Evolutionary conservation across 768 basidiomycete species (phyloP).

Genomic region (Multifurca ochricompacta): DNA sequence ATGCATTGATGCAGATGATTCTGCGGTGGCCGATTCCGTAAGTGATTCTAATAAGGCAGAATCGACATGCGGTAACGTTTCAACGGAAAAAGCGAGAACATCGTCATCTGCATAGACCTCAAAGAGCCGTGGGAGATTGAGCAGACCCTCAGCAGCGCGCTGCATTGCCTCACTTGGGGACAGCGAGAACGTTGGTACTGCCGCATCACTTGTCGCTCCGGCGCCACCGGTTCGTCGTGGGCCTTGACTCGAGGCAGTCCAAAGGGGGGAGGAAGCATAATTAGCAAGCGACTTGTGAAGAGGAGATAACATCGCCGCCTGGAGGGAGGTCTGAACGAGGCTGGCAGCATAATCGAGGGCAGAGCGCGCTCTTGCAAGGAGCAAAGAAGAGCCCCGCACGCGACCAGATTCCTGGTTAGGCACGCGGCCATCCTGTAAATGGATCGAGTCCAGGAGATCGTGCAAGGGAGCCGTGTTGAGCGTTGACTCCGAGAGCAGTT

Average conservation of each 20-base stretch:
- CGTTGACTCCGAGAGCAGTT: slow-evolving; percentile 73
- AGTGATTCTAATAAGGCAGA: slow-evolving; percentile 42
- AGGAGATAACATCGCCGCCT: slow-evolving; percentile 78
- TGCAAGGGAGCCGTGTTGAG: slow-evolving; percentile 78
- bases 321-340: slow-evolving; percentile 69
- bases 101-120: slow-evolving; percentile 93
- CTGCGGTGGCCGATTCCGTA: slow-evolving; percentile 32
- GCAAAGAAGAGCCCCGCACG: slow-evolving; percentile 27
- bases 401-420: slow-evolving; percentile 22
- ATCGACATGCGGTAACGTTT: slow-evolving; percentile 69
- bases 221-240: slow-evolving; percentile 35
- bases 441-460: slow-evolving; percentile 46
- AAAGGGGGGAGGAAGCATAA: slow-evolving; percentile 63
- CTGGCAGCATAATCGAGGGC: slow-evolving; percentile 59
- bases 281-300: slow-evolving; percentile 60
- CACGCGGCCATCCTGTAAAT: slow-evolving; percentile 32
- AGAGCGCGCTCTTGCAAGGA: slow-evolving; percentile 48
- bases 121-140: slow-evolving; percentile 88
- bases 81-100: slow-evolving; percentile 79
- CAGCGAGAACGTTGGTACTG: slow-evolving; percentile 87
- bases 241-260: slow-evolving; percentile 49
- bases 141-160: slow-evolving; percentile 84
- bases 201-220: slow-evolving; percentile 40
- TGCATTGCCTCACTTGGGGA: slow-evolving; percentile 86
- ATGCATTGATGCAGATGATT: slow-evolving; percentile 16